Conservation (phyloP, 352 stramenopile species). For the Pythium chondricola region DNA sequence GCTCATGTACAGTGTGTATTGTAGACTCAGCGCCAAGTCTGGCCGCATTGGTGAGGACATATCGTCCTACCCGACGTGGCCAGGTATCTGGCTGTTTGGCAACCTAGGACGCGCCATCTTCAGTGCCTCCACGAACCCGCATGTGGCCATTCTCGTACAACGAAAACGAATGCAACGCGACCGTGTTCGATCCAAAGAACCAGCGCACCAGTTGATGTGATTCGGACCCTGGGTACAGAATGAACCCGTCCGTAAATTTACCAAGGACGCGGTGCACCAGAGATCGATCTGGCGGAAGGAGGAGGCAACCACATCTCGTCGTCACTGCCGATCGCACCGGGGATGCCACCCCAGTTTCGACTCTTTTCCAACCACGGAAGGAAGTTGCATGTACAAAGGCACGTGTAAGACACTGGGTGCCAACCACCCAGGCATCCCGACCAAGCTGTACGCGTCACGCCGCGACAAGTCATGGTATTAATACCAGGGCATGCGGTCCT, state of each 20-base stretch:
- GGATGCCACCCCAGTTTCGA: constrained; percentile 41
- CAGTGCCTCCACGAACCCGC: too few relatives aligned
- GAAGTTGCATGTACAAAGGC: constrained; percentile 24
- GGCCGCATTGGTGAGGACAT: background rate
- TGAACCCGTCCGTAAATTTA: constrained; percentile 88
- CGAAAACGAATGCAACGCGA: constrained; percentile 85
- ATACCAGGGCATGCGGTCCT: constrained; percentile 46
- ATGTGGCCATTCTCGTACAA: constrained; percentile 95
- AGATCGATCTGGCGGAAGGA: constrained; percentile 95
- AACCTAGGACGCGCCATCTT: too few relatives aligned
- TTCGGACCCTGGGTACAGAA: constrained; percentile 77
- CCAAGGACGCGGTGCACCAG: constrained; percentile 29
- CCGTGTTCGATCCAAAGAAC: constrained; percentile 36
- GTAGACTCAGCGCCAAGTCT: background rate
- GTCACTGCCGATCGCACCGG: constrained; percentile 78
- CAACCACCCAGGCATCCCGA: constrained; percentile 29
- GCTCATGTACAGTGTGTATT: too few relatives aligned
- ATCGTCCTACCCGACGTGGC: too few relatives aligned
- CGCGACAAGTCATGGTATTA: constrained; percentile 50
- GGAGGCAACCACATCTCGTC: constrained; percentile 66
- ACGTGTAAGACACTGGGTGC: constrained; percentile 29
- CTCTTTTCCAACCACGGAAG: constrained; percentile 24
- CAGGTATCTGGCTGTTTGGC: too few relatives aligned
- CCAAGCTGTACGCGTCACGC: constrained; percentile 23
- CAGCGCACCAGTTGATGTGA: constrained; percentile 86